phyloP scores from a whole-genome alignment of 2,329 filamentous ascomycete species.

The Fonsecaea multimorphosa region DNA sequence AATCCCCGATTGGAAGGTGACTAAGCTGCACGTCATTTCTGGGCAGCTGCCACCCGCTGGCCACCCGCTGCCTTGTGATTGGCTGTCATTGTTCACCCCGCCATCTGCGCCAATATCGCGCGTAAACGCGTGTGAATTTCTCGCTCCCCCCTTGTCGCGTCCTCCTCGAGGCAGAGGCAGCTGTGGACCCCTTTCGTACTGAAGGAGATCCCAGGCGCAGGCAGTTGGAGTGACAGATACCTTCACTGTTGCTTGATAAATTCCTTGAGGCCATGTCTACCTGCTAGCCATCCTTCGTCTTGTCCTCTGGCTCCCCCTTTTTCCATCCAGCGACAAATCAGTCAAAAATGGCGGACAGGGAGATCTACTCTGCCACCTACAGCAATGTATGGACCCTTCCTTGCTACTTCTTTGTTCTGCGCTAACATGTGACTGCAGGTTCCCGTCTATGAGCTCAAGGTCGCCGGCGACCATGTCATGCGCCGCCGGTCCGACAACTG shows the following conservation, averaged over 20 bases:
- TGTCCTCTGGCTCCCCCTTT: neutral
- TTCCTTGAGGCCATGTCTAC: neutral
- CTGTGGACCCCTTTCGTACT: neutral
- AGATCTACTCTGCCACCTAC: constrained; percentile 69
- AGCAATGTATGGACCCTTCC: constrained; percentile 60
- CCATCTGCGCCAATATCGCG: constrained; percentile 5
- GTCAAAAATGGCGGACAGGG: constrained; percentile 44
- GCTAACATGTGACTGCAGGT: constrained; percentile 63
- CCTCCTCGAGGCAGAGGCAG: neutral
- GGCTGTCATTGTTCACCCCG: constrained; percentile 5
- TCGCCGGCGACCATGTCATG: constrained; percentile 93
- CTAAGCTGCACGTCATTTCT: constrained; percentile 9
- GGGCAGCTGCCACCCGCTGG: neutral
- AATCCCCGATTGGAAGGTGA: constrained; percentile 3
- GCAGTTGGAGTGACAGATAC: constrained; percentile 6
- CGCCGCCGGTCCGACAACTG: constrained; percentile 89
- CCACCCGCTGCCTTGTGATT: neutral
- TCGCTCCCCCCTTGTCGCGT: constrained; percentile 13
- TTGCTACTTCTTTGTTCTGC: constrained; percentile 16
- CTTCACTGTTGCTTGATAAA: neutral
- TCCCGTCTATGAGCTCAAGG: constrained; percentile 91
- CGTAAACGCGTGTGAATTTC: constrained; percentile 14
- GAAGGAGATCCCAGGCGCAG: neutral
- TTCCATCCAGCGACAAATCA: neutral
- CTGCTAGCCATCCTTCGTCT: neutral